These are phyloP conservation scores for Albugo laibachii DNA, from an alignment of 352 stramenopile genomes.

Conservation along the genomic window DNA sequence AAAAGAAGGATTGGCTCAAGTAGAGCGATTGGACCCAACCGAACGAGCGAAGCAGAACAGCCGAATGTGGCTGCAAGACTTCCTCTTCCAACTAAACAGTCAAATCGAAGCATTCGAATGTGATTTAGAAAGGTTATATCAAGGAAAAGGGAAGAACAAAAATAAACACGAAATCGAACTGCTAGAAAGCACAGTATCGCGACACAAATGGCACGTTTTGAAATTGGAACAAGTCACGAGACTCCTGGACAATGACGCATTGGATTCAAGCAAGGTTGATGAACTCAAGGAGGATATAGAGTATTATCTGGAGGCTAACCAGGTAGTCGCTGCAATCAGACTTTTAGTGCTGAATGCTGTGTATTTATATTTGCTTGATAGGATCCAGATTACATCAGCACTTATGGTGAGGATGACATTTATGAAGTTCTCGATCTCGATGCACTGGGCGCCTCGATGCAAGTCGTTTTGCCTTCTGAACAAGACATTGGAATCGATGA, in stretches of 20 bases:
- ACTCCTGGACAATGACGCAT: slow-evolving; percentile 91
- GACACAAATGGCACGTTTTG: slow-evolving; percentile 94
- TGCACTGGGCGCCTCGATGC: slow-evolving; percentile 49
- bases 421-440: slow-evolving; percentile 94
- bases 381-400: slow-evolving; percentile 88
- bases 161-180: slow-evolving; percentile 88
- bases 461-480: slow-evolving; percentile 47
- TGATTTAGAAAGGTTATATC: slow-evolving; percentile 55
- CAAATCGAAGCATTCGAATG: slow-evolving; percentile 75
- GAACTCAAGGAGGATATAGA: slow-evolving; percentile 95
- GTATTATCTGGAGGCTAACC: slow-evolving; percentile 93
- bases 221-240: slow-evolving; percentile 97
- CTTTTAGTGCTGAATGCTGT: background rate
- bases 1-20: slow-evolving; percentile 92
- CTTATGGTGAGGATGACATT: slow-evolving; percentile 79
- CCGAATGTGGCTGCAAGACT: slow-evolving; percentile 67
- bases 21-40: slow-evolving; percentile 82
- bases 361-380: slow-evolving; percentile 5
- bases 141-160: slow-evolving; percentile 86
- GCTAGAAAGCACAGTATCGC: slow-evolving; percentile 75
- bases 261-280: slow-evolving; percentile 86
- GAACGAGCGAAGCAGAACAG: slow-evolving; percentile 68
- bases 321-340: slow-evolving; percentile 6
- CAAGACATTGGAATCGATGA: slow-evolving; percentile 55
- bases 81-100: slow-evolving; percentile 69